Percentiles rank a stretch among this genome's conserved stretches.
Conservation (phyloP, 306 rosid genomes). For the Fragaria ananassa region DNA sequence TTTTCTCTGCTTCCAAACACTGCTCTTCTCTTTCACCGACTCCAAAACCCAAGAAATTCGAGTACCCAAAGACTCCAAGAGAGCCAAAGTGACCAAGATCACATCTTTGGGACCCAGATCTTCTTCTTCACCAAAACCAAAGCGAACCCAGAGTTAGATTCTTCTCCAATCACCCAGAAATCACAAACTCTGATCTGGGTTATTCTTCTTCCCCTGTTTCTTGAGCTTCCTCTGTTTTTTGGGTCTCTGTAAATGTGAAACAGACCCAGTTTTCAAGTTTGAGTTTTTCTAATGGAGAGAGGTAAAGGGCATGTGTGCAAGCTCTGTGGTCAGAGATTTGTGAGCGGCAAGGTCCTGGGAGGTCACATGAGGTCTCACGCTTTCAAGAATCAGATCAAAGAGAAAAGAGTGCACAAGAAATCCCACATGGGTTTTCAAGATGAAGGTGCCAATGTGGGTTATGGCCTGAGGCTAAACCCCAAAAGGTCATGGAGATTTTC, state of each 20-base stretch:
- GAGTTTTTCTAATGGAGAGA: conserved; percentile 18
- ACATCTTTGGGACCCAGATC: conserved; percentile 7
- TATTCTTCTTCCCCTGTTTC: conserved; percentile 27
- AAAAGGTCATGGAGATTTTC: conserved; percentile 42
- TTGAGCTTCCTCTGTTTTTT: conserved; percentile 7
- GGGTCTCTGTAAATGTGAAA: background rate
- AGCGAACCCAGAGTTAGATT: background rate
- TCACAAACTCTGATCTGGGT: conserved; percentile 26
- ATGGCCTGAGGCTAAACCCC: conserved; percentile 46
- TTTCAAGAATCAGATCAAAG: conserved; percentile 24
- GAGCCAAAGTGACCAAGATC: conserved; percentile 12
- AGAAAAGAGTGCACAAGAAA: conserved; percentile 8
- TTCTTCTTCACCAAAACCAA: conserved; percentile 4
- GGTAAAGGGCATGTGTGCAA: conserved; percentile 33
- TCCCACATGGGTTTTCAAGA: background rate
- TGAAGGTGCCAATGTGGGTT: conserved; percentile 16
- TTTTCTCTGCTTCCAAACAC: background rate
- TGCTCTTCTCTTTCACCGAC: background rate
- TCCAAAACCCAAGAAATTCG: conserved; percentile 2
- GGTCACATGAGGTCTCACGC: conserved; percentile 53
- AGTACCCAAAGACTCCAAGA: conserved; percentile 1
- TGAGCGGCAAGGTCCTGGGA: conserved; percentile 45
- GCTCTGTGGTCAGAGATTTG: conserved; percentile 40
- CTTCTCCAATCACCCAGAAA: conserved; percentile 14
- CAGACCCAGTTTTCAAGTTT: background rate